A percentile compares a stretch with the other conserved stretches of the same genome.
phyloP scores from a whole-genome alignment of 371 early-diverging fungal species.

The Basidiobolus meristosporus region DNA sequence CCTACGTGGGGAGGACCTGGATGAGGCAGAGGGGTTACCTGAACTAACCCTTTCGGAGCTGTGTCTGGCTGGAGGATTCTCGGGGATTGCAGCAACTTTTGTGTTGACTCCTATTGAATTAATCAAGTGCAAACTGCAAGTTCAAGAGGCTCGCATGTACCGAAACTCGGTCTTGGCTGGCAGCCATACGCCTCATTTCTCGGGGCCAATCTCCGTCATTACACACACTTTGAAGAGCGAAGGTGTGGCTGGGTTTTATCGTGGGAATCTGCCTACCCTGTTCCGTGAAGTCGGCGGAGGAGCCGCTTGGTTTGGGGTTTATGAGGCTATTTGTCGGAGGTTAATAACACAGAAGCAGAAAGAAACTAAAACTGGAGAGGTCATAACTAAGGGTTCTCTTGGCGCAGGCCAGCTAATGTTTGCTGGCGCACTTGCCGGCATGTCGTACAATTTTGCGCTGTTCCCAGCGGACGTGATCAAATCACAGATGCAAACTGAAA shows the following conservation, averaged over 20 bases:
- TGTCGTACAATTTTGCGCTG: conserved; percentile 72
- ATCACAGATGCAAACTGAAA: conserved; percentile 75
- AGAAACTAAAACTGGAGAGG: too few species aligned
- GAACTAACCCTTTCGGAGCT: conserved; percentile 32
- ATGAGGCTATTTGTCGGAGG: too few species aligned
- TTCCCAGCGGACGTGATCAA: conserved; percentile 94
- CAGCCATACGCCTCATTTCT: too few species aligned
- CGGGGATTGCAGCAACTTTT: conserved; percentile 73
- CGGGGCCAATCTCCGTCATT: conserved; percentile 66
- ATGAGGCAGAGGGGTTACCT: too few species aligned
- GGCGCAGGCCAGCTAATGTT: conserved; percentile 62
- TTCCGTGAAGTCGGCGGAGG: conserved; percentile 84
- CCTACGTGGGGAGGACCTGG: conserved; percentile 1
- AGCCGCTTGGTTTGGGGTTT: conserved; percentile 89
- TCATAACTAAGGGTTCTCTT: too few species aligned
- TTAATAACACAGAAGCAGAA: too few species aligned
- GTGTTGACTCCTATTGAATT: conserved; percentile 89
- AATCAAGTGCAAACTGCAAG: conserved; percentile 89
- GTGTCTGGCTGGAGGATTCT: conserved; percentile 62
- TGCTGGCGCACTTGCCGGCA: conserved; percentile 85
- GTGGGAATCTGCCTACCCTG: conserved; percentile 75
- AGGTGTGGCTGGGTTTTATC: conserved; percentile 68
- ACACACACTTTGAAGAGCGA: conserved; percentile 34
- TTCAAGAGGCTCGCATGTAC: too few species aligned
- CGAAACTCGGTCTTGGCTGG: conserved; percentile 7